Evolutionary conservation across 1,284 basidiomycete genomes (phyloP), one percentile per base, ranked within the genome.

Genomic region (Pulveroboletus sp.): DNA sequence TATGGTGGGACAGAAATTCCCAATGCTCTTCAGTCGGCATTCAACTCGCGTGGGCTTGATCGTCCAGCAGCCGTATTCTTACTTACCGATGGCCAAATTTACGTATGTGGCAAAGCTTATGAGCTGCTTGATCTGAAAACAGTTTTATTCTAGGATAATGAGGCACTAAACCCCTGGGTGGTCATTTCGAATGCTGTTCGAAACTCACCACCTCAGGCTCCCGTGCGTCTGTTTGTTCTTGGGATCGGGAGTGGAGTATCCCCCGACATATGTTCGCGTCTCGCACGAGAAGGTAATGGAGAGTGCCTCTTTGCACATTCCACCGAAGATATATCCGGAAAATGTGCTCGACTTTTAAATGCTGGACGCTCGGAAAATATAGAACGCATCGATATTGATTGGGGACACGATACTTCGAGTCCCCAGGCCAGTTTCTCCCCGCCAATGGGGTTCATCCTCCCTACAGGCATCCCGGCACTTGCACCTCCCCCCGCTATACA

Each of bases 231-330:
- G 1, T 86, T 83, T 54, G 75, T 77, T 6, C 74, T 86, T 2
- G 84, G 83, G 0, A 83, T 86, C n/a, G 84, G 84, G 12, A 49
- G 67, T 38, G 62, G 61, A 2, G 77, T 80, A 11, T 85, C 84
- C 9, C 80, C 74, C 11, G 78, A 73, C 1, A 72, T 80, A 60
- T 84, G 82, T 60, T 74, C 80, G 61, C 68, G 74, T 5, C 79
- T 86, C 20, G 82, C 84, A 2, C 63, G 71, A 15, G 73, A 72
- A 2, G 84, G 84, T 2, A 75, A 79, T 20, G 84, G 84, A 7
- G 71, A 74, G 18, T 78, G 65, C 54, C 65, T 83, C 1, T 77
- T 79, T 58, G 80, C 84, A 2, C 62, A 72, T 11, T 62, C 72
- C 7, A 66, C 74, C 9, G 81, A 81, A 54, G 73, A 73, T 26